phyloP scores from a whole-genome alignment of 306 rosid genomes.

The Arachis hypogaea region DNA sequence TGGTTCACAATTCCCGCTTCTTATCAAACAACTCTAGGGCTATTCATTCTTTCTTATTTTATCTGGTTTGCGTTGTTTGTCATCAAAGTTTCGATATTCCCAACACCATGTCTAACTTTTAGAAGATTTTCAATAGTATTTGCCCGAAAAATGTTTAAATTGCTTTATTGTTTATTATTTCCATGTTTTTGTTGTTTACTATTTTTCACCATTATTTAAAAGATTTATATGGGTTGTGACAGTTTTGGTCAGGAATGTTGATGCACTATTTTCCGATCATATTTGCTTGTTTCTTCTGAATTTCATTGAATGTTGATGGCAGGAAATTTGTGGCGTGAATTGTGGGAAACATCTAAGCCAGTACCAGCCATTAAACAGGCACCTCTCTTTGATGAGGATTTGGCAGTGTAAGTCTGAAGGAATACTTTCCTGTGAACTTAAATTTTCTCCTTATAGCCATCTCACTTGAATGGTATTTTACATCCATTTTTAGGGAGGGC shows the following conservation, averaged over 20 bases:
- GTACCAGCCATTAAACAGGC: slow-evolving; percentile 93
- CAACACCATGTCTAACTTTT: background rate
- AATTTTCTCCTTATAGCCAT: slow-evolving; percentile 19
- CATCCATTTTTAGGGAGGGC: slow-evolving; percentile 75
- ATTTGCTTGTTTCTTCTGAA: background rate
- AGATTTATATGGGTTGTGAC: background rate
- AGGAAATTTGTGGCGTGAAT: slow-evolving; percentile 97
- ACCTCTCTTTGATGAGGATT: slow-evolving; percentile 97
- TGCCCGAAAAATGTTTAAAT: background rate
- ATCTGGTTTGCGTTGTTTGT: background rate
- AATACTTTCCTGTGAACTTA: background rate
- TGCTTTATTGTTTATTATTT: background rate
- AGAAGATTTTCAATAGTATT: slow-evolving; percentile 10
- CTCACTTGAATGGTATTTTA: slow-evolving; percentile 28
- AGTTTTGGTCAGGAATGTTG: background rate
- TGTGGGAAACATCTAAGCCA: slow-evolving; percentile 91
- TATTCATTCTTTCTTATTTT: background rate
- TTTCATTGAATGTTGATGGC: slow-evolving; percentile 31
- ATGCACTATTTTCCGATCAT: too few species aligned
- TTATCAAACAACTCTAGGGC: slow-evolving; percentile 11
- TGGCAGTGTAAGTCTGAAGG: slow-evolving; percentile 78
- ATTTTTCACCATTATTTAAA: slow-evolving; percentile 5
- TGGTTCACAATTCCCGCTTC: background rate
- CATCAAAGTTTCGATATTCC: background rate
- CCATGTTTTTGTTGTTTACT: background rate